These are phyloP conservation scores for Citrullus mucosospermus DNA, from an alignment of 306 rosid genomes.

Conservation along the genomic window DNA sequence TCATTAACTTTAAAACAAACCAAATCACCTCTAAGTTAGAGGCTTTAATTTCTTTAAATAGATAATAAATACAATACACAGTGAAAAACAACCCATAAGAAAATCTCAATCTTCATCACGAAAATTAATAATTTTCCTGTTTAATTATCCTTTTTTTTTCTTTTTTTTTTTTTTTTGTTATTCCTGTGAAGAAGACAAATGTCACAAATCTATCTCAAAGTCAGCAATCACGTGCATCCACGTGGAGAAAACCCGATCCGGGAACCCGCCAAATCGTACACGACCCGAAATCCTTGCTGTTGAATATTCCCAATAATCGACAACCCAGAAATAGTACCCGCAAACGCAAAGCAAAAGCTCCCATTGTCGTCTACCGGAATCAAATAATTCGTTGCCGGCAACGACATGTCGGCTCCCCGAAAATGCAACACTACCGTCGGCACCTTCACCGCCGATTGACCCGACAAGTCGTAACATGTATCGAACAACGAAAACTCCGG, in stretches of 20 bases:
- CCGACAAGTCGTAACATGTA: conserved; percentile 48
- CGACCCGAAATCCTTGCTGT: conserved; percentile 68
- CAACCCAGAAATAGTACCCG: conserved; percentile 42
- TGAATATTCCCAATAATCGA: conserved; percentile 58
- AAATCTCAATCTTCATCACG: neutral
- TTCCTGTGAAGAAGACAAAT: neutral
- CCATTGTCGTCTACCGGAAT: conserved; percentile 53
- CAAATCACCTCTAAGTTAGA: neutral
- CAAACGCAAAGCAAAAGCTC: conserved; percentile 56
- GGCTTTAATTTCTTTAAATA: neutral
- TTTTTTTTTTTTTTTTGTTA: neutral
- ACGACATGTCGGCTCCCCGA: conserved; percentile 38
- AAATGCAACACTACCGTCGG: conserved; percentile 55
- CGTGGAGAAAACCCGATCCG: conserved; percentile 58
- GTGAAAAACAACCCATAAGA: neutral
- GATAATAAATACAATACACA: neutral
- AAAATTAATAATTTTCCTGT: neutral
- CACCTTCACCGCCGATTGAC: conserved; percentile 38
- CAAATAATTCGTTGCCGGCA: conserved; percentile 57
- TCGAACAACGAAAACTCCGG: conserved; percentile 59
- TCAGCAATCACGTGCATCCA: conserved; percentile 30
- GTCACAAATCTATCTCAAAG: neutral
- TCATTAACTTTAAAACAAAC: neutral
- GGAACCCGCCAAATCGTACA: conserved; percentile 32
- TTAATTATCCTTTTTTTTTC: neutral